phyloP scores from a whole-genome alignment of 768 basidiomycete genomes.

The Tricholoma saponaceum region DNA sequence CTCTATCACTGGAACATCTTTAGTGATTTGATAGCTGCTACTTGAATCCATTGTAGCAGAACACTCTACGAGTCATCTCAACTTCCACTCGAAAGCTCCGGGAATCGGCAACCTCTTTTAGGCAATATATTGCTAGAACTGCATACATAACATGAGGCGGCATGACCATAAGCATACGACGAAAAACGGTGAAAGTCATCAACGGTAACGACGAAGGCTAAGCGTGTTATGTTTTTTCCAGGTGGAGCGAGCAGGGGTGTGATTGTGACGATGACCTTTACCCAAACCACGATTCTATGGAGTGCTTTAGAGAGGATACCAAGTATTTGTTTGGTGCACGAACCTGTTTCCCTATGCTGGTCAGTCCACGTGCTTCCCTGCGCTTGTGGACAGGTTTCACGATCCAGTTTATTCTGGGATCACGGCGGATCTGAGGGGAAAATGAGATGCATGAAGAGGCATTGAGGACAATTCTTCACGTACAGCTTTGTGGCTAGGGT shows the following conservation, averaged over 20 bases:
- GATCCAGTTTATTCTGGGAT: conserved; percentile 99
- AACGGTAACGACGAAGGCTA: conserved; percentile 86
- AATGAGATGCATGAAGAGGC: conserved; percentile 10
- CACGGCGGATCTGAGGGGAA: conserved; percentile 73
- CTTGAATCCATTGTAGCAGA: too few relatives aligned
- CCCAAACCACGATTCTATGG: conserved; percentile 91
- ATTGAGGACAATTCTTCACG: conserved; percentile 24
- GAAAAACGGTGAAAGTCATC: conserved; percentile 30
- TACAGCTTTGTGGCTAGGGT: conserved; percentile 92
- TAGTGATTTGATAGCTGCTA: too few relatives aligned
- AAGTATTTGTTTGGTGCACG: conserved; percentile 17
- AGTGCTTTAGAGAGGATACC: conserved; percentile 2
- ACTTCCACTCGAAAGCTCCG: not conserved
- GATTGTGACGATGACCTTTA: conserved; percentile 94
- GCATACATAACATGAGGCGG: conserved; percentile 21
- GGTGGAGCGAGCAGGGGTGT: conserved; percentile 83
- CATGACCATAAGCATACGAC: conserved; percentile 19
- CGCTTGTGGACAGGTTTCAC: conserved; percentile 97
- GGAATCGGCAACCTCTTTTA: conserved; percentile 11
- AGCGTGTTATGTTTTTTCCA: conserved; percentile 99
- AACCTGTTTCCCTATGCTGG: conserved; percentile 94
- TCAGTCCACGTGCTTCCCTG: conserved; percentile 96
- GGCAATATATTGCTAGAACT: conserved; percentile 11
- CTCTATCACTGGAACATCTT: too few relatives aligned
- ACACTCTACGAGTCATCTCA: not conserved